phyloP scores from a whole-genome alignment of 371 early-diverging fungal genomes.

The Mucor circinelloides region DNA sequence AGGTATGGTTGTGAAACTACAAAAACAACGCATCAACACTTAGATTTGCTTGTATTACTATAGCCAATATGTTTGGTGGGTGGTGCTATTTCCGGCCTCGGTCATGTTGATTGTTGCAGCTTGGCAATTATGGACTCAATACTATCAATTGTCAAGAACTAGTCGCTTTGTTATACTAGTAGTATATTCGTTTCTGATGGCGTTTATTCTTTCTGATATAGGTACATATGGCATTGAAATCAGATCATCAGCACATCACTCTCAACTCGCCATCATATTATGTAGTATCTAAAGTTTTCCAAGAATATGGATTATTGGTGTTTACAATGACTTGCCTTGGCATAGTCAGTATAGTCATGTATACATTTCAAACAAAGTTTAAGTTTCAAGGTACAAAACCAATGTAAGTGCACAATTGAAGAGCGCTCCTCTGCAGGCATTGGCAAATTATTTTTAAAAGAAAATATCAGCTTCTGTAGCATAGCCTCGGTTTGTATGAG shows the following conservation, averaged over 20 bases:
- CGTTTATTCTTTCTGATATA: slow-evolving; percentile 33
- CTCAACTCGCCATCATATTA: neutral
- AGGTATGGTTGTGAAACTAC: slow-evolving; percentile 1
- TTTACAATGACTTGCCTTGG: slow-evolving; percentile 35
- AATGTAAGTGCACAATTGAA: slow-evolving; percentile 24
- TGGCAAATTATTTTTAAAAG: neutral
- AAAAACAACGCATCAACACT: neutral
- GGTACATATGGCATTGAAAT: slow-evolving; percentile 15
- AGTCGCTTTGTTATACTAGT: slow-evolving; percentile 23
- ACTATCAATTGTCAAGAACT: slow-evolving; percentile 33
- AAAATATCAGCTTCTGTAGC: slow-evolving; percentile 22
- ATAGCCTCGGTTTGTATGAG: slow-evolving; percentile 26
- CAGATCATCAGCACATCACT: neutral
- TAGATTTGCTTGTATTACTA: neutral
- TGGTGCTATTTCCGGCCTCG: slow-evolving; percentile 31
- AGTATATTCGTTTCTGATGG: slow-evolving; percentile 30
- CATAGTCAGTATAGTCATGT: slow-evolving; percentile 20
- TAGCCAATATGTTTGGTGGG: slow-evolving; percentile 44
- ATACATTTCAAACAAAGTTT: slow-evolving; percentile 35
- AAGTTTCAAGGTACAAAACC: slow-evolving; percentile 35
- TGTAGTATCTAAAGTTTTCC: slow-evolving; percentile 36
- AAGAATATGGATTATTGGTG: slow-evolving; percentile 33
- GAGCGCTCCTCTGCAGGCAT: neutral
- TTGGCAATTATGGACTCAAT: slow-evolving; percentile 47
- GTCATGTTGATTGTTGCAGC: slow-evolving; percentile 21